These are phyloP conservation scores for Ustilago nuda DNA, from an alignment of 1,284 basidiomycete species.

Conservation along the genomic window DNA sequence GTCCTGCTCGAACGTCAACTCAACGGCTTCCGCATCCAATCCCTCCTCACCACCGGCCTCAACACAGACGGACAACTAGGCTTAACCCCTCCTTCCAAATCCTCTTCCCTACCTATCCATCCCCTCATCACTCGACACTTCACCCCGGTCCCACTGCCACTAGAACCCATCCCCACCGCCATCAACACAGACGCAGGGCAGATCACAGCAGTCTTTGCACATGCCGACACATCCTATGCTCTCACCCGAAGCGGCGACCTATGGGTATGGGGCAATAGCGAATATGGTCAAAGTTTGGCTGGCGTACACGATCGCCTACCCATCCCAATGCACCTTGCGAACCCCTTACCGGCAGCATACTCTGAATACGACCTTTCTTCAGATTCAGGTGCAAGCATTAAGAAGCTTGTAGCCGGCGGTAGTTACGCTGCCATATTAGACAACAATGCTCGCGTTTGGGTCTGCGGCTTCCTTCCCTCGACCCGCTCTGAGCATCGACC, in stretches of 20 bases:
- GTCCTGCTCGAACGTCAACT: constrained; percentile 17
- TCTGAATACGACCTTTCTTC: neutral
- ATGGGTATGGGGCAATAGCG: constrained; percentile 59
- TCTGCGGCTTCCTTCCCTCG: constrained; percentile 27
- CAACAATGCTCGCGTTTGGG: constrained; percentile 21
- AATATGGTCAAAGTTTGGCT: constrained; percentile 54
- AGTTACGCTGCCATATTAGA: constrained; percentile 37
- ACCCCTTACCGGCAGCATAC: constrained; percentile 21
- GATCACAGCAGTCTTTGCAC: constrained; percentile 28
- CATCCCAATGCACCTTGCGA: constrained; percentile 9
- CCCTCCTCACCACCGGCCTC: constrained; percentile 24
- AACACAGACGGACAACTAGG: constrained; percentile 61
- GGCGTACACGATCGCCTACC: constrained; percentile 29
- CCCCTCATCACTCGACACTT: constrained; percentile 19
- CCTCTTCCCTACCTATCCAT: constrained; percentile 16
- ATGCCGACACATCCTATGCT: constrained; percentile 55
- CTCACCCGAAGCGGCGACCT: constrained; percentile 21
- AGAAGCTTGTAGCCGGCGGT: constrained; percentile 38
- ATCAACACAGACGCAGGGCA: neutral
- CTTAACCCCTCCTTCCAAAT: neutral
- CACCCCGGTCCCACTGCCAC: constrained; percentile 2
- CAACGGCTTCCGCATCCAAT: constrained; percentile 13
- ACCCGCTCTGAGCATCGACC: neutral
- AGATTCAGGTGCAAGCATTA: neutral
- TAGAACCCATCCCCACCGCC: neutral